Conservation (phyloP, 1,284 basidiomycete species). For the Austroboletus novae-zelandiae region DNA sequence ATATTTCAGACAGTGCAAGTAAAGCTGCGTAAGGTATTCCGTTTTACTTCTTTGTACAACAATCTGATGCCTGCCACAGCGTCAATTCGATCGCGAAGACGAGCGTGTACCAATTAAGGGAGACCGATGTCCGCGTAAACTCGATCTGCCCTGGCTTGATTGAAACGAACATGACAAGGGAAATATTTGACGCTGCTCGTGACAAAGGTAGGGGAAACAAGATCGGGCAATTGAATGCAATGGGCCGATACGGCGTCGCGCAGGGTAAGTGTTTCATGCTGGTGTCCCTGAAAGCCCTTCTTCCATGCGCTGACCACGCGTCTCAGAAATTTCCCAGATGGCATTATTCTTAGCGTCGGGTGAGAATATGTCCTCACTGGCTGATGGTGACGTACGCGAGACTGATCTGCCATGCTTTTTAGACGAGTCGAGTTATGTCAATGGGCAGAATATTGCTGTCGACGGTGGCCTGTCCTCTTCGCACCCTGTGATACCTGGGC, state of each 20-base stretch:
- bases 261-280: constrained; percentile 51
- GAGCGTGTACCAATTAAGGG: constrained; percentile 76
- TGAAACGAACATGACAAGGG: constrained; percentile 84
- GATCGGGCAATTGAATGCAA: constrained; percentile 85
- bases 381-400: neutral
- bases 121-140: constrained; percentile 85
- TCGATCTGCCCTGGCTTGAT: constrained; percentile 90
- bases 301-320: constrained; percentile 21
- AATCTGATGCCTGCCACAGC: constrained; percentile 35
- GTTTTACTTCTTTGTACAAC: constrained; percentile 1
- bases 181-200: constrained; percentile 75
- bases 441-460: constrained; percentile 84
- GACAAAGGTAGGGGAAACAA: constrained; percentile 68
- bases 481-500: constrained; percentile 40
- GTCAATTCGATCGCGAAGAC: constrained; percentile 88
- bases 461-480: constrained; percentile 83
- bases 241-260: constrained; percentile 75
- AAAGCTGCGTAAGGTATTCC: constrained; percentile 74
- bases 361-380: constrained; percentile 28
- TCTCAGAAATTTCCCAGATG: constrained; percentile 76
- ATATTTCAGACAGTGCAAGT: constrained; percentile 73
- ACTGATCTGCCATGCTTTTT: constrained; percentile 14
- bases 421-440: constrained; percentile 93
- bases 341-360: constrained; percentile 88
- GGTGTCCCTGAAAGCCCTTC: constrained; percentile 2